These are phyloP conservation scores for Pseudogymnoascus sp. DNA, from an alignment of 2,329 filamentous ascomycete species.

Conservation along the genomic window DNA sequence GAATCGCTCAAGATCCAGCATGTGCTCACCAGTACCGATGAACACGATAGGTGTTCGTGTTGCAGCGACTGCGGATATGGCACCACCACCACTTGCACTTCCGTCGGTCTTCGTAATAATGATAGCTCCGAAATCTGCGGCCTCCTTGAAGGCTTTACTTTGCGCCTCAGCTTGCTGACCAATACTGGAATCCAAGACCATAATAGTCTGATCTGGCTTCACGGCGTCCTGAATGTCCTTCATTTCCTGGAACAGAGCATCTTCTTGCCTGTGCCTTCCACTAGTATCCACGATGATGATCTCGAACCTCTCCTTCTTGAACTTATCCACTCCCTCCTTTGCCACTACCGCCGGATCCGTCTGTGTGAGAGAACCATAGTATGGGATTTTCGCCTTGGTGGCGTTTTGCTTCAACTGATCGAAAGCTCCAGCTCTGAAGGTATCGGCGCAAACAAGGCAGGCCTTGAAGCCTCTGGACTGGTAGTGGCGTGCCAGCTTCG, in stretches of 20 bases:
- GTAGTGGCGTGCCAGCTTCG: slow-evolving; percentile 92
- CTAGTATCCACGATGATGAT: slow-evolving; percentile 98
- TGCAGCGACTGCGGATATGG: slow-evolving; percentile 93
- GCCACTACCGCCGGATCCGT: slow-evolving; percentile 92
- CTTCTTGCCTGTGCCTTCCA: slow-evolving; percentile 88
- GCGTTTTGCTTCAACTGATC: slow-evolving; percentile 99
- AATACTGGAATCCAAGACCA: slow-evolving; percentile 94
- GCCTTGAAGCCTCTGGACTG: slow-evolving; percentile 87
- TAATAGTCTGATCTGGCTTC: slow-evolving; percentile 90
- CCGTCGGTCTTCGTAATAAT: slow-evolving; percentile 99
- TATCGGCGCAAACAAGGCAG: slow-evolving; percentile 93
- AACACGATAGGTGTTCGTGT: slow-evolving; percentile 97
- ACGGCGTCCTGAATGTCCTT: slow-evolving; percentile 89
- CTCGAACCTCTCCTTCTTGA: slow-evolving; percentile 97
- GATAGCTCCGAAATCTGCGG: slow-evolving; percentile 93
- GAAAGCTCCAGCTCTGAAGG: slow-evolving; percentile 95
- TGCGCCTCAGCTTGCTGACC: slow-evolving; percentile 94
- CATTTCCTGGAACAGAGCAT: slow-evolving; percentile 95
- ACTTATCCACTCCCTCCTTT: slow-evolving; percentile 93
- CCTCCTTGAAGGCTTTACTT: slow-evolving; percentile 93
- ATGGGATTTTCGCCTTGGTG: slow-evolving; percentile 97
- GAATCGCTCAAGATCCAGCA: slow-evolving; percentile 90
- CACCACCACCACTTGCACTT: slow-evolving; percentile 89
- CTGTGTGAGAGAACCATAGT: slow-evolving; percentile 94
- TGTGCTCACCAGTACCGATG: slow-evolving; percentile 94